A percentile compares a stretch with the other conserved stretches of the same genome.
Evolutionary conservation across 2,329 filamentous ascomycete species (phyloP).

Genomic region (Orbilia javanica): DNA sequence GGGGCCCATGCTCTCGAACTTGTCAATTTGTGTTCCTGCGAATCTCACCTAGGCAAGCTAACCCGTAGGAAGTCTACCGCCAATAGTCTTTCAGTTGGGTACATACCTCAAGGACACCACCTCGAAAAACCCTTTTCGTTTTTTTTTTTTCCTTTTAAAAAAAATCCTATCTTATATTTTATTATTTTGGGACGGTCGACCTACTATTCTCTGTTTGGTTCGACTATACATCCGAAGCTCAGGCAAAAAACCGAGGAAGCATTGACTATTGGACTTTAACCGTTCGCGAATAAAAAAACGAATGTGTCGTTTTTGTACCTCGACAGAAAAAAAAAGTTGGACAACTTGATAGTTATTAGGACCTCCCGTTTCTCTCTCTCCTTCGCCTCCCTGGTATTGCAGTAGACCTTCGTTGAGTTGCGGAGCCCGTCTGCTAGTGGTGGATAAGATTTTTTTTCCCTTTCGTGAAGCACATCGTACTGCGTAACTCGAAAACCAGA

Average conservation of each 20-base stretch:
- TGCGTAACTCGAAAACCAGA: slow-evolving; percentile 38
- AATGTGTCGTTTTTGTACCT: slow-evolving; percentile 51
- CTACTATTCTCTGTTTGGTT: slow-evolving; percentile 54
- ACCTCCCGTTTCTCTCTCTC: slow-evolving; percentile 25
- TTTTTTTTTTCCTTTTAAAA: not conserved
- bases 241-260: slow-evolving; percentile 46
- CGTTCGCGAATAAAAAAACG: slow-evolving; percentile 35
- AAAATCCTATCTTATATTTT: not conserved
- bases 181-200: slow-evolving; percentile 21
- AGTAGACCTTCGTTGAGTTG: slow-evolving; percentile 52
- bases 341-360: slow-evolving; percentile 46
- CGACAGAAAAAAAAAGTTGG: slow-evolving; percentile 46
- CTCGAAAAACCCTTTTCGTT: slow-evolving; percentile 18
- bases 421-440: slow-evolving; percentile 46
- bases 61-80: slow-evolving; percentile 48
- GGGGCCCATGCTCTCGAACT: slow-evolving; percentile 50
- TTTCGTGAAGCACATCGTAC: slow-evolving; percentile 55
- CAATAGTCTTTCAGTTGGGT: slow-evolving; percentile 57
- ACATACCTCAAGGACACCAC: slow-evolving; percentile 51
- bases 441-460: slow-evolving; percentile 45
- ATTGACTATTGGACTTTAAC: slow-evolving; percentile 51
- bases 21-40: slow-evolving; percentile 47
- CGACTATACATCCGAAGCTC: slow-evolving; percentile 49
- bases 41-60: slow-evolving; percentile 56
- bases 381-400: slow-evolving; percentile 24